These are phyloP conservation scores for Fusarium euwallaceae DNA, from an alignment of 2,329 filamentous ascomycete species.

Conservation along the genomic window DNA sequence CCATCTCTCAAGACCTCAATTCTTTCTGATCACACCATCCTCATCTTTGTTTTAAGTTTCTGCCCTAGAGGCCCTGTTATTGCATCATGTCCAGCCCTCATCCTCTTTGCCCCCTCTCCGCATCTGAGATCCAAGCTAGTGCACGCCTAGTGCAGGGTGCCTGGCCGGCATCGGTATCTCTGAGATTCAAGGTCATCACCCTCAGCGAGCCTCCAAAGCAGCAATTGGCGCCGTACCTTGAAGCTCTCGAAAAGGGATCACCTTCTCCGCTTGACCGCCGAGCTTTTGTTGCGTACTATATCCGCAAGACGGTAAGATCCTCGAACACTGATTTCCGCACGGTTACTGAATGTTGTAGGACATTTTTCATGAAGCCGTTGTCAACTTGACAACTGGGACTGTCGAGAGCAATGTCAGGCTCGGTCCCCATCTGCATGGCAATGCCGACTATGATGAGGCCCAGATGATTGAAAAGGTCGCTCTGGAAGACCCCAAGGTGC, in stretches of 20 bases:
- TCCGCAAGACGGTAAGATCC: slow-evolving; percentile 26
- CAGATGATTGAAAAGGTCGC: slow-evolving; percentile 37
- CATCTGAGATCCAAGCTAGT: slow-evolving; percentile 30
- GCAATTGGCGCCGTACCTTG: slow-evolving; percentile 28
- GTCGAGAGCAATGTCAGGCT: slow-evolving; percentile 39
- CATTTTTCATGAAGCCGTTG: slow-evolving; percentile 34
- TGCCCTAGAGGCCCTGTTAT: neutral
- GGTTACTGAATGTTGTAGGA: slow-evolving; percentile 9
- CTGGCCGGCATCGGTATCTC: slow-evolving; percentile 29
- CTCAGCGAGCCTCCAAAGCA: slow-evolving; percentile 35
- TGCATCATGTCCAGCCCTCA: neutral
- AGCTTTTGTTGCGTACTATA: slow-evolving; percentile 37
- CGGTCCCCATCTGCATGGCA: slow-evolving; percentile 29
- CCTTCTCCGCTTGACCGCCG: slow-evolving; percentile 22
- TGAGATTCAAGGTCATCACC: slow-evolving; percentile 40
- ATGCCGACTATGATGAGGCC: slow-evolving; percentile 34
- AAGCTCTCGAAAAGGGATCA: slow-evolving; percentile 18
- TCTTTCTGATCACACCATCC: neutral
- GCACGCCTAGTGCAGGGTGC: slow-evolving; percentile 23
- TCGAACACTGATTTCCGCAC: neutral
- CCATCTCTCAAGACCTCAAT: neutral
- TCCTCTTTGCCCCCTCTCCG: slow-evolving; percentile 34
- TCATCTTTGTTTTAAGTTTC: neutral
- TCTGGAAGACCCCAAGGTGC: slow-evolving; percentile 24
- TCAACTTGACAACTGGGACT: slow-evolving; percentile 27